Base-by-base conservation (phyloP, 2,329 filamentous ascomycete species). In the Monosporascus cannonballus region DNA sequence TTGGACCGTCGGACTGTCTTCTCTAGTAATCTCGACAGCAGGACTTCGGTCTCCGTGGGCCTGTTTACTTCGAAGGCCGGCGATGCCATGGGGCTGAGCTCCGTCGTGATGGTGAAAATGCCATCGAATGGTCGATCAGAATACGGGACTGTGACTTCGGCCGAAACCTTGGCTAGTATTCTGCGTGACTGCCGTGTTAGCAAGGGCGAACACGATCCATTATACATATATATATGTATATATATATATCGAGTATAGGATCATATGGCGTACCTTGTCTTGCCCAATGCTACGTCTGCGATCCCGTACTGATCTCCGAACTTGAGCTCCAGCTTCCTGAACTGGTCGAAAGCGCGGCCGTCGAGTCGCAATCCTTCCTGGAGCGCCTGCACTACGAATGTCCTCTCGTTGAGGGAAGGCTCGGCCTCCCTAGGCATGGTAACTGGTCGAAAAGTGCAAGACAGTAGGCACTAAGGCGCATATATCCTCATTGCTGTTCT, bases 301-400 rank as follows among this genome's bases (percentile, higher is more conserved):
- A 93, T 85, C 57, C 94, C 94, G 78, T 92, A 92, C 64, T 96
- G 90, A 58, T 96, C 87, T 49, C 91, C 91, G 71, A 97, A 96
- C 3, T 78, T 81, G 55, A 99, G 79, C 55, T 87, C 81, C 46
- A 96, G 70, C 47, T 84, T 77, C 59, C 94, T 84, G 71, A 89
- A 94, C 64, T 91, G 79, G 65, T 96, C 89, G 53, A 92, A 80
- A 54, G 79, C 76, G 59, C 94, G 89, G 62, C 89, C 89, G 72
- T 99, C 94, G 54, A 96, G 76, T 24, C 94, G 89, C 54, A 92
- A 75, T 60, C 88, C 83, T 65, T 96, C 84, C 62, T 85, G 79
- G 11, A 99, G 81, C 45, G 93, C 92, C 67, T 95, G 83, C 56
- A 85, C 77, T 59, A 96, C 82, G 69, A 99, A 99, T 9, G 84